Percentiles rank a stretch among this genome's conserved stretches.
phyloP scores from a whole-genome alignment of 345 rosid species.

The Microthlaspi erraticum region DNA sequence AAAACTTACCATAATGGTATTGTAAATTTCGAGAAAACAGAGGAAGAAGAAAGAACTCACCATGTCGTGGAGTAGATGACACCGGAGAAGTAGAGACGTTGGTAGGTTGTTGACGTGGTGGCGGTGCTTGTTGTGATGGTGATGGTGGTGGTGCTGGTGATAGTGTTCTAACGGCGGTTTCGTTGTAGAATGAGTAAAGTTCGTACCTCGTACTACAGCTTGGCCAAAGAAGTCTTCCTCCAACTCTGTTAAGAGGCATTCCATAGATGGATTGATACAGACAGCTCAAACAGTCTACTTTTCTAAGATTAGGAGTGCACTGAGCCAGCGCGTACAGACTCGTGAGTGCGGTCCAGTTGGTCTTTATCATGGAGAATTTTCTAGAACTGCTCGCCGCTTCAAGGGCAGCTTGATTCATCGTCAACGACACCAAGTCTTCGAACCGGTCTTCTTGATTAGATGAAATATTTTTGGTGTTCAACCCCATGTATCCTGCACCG shows the following conservation, averaged over 20 bases:
- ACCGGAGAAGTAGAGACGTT: not conserved
- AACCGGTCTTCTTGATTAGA: not conserved
- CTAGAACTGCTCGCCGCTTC: slow-evolving; percentile 15
- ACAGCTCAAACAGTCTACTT: slow-evolving; percentile 32
- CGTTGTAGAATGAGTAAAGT: slow-evolving; percentile 36
- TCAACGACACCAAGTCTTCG: not conserved
- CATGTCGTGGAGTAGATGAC: not conserved
- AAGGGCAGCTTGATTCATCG: not conserved
- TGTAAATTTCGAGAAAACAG: slow-evolving; percentile 27
- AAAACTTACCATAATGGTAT: too few species aligned
- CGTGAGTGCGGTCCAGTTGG: too few species aligned
- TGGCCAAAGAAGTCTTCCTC: slow-evolving; percentile 33
- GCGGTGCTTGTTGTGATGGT: not conserved
- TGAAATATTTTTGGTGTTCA: not conserved
- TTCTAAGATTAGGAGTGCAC: slow-evolving; percentile 56
- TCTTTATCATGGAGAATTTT: slow-evolving; percentile 44
- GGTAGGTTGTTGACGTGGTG: not conserved
- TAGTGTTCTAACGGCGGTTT: not conserved
- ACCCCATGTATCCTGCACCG: too few species aligned
- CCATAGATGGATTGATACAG: not conserved
- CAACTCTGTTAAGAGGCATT: slow-evolving; percentile 27
- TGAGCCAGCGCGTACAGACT: slow-evolving; percentile 46
- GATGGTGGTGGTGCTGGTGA: slow-evolving; percentile 1
- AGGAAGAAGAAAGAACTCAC: slow-evolving; percentile 19
- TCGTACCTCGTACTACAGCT: slow-evolving; percentile 53